A percentile compares a stretch with the other conserved stretches of the same genome.
phyloP scores from a whole-genome alignment of 129 eudicot species.

The Escallonia rubra region DNA sequence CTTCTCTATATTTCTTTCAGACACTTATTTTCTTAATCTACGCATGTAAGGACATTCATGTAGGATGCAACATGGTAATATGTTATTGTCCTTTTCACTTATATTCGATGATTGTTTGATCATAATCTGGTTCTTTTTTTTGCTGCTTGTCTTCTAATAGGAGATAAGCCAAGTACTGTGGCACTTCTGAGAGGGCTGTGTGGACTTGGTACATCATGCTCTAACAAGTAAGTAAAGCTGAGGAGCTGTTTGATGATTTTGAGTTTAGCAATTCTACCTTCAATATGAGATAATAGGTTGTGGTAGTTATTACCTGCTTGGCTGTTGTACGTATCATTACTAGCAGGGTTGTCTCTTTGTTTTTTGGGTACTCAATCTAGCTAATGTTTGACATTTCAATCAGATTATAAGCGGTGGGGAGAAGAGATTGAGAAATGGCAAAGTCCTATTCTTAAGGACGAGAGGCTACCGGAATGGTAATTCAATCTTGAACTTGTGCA shows the following conservation, averaged over 20 bases:
- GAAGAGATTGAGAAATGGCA: slow-evolving; percentile 98
- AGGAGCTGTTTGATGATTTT: background rate
- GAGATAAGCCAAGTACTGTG: slow-evolving; percentile 85
- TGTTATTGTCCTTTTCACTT: background rate
- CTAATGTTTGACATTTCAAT: background rate
- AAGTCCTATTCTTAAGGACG: slow-evolving; percentile 77
- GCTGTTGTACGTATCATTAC: no score
- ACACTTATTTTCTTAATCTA: no score
- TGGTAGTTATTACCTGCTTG: no score
- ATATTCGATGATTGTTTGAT: slow-evolving; percentile 1
- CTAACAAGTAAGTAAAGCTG: slow-evolving; percentile 55
- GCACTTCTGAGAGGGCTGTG: slow-evolving; percentile 82
- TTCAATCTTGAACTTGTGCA: no score
- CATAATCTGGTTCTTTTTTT: background rate
- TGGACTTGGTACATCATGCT: slow-evolving; percentile 81
- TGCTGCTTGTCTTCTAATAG: slow-evolving; percentile 26
- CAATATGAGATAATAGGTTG: no score
- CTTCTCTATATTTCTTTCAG: no score
- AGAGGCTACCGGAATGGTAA: slow-evolving; percentile 93
- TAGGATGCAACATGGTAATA: no score
- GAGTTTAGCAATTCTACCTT: background rate
- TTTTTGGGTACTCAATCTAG: no score
- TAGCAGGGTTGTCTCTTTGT: no score
- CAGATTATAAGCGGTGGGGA: slow-evolving; percentile 94
- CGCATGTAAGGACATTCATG: no score